Evolutionary conservation across 441 rosid genomes (phyloP), one percentile per base, ranked within the genome.

Genomic region (Kokia cookei): DNA sequence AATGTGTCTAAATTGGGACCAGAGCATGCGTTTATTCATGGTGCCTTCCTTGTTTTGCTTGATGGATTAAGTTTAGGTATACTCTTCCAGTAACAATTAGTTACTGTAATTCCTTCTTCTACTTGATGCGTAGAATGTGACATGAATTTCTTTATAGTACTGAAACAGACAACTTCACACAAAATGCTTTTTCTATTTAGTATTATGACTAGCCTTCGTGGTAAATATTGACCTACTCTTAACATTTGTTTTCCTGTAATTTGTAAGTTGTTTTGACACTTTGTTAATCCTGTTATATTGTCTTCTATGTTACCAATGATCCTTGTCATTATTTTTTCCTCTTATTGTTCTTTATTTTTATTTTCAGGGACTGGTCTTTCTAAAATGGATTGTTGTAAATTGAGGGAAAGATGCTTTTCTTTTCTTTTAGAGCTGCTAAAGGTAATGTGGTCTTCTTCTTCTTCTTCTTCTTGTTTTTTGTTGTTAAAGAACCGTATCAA

Each of bases 31-130:
- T 84, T 91, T 66, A 82, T 92, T 69, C 99, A 96, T 78, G 99
- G 99, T 65, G 90, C 89, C 79, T 96, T 94, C 84, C 99, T 96
- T 75, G 90, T 90, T 85, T 81, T 96, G 84, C 96, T 96, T 73
- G 99, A 94, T 87, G 99, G 99, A 71, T 73, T 96, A 68, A 86
- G 93, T 84, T 82, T 96, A 84, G 99, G 99, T 94, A 87, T 60
- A 68, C 65, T 42, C 69, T 61, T 68, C 15, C 55, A 57, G 50
- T 65, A 7, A 29, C 26, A 19, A 58, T 27, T 17, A n/a, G 32
- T 50, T 2, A 32, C 0, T 45, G 22, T 54, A 69, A 51, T 69
- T 54, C 17, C 22, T 61, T 37, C 45, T 29, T 61, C 5, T 14
- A 2, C 19, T 61, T 24, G 57, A 47, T 66, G 51, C 54, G 1